Conservation (phyloP, 345 rosid species). For the Lepidium africanum region DNA sequence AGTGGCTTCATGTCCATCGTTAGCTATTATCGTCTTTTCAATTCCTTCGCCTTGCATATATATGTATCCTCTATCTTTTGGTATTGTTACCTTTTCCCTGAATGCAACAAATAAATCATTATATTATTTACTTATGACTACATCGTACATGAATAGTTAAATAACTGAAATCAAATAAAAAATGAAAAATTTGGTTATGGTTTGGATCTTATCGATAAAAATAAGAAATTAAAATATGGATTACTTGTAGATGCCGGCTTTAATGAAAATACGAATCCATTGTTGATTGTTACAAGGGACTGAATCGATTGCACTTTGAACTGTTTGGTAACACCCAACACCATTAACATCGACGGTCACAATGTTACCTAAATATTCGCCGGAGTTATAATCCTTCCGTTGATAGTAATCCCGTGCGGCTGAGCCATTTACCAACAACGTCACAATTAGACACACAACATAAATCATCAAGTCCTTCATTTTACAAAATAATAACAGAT, state of each 20-base stretch:
- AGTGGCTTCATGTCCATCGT: background rate
- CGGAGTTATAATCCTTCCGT: background rate
- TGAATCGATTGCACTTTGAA: conserved; percentile 10
- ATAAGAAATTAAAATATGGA: no score
- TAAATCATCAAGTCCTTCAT: background rate
- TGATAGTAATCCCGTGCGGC: background rate
- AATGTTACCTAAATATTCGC: background rate
- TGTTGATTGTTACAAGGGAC: background rate
- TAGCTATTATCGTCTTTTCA: background rate
- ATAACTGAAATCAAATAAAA: no score
- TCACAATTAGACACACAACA: background rate
- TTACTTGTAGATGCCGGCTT: conserved; percentile 4
- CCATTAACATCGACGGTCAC: conserved; percentile 1
- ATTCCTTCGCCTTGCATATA: conserved; percentile 15
- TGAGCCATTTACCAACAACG: background rate
- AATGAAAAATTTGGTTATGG: no score
- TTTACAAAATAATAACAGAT: no score
- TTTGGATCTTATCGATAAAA: no score
- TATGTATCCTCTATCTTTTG: conserved; percentile 2
- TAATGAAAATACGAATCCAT: conserved; percentile 4
- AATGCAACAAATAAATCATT: no score
- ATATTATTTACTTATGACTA: no score
- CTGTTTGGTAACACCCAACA: background rate
- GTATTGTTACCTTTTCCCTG: background rate
- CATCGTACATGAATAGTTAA: no score